Percentiles rank a stretch among this genome's conserved stretches.
These are phyloP conservation scores for Mortierella claussenii DNA, from an alignment of 192 early-diverging fungal genomes.

Conservation along the genomic window DNA sequence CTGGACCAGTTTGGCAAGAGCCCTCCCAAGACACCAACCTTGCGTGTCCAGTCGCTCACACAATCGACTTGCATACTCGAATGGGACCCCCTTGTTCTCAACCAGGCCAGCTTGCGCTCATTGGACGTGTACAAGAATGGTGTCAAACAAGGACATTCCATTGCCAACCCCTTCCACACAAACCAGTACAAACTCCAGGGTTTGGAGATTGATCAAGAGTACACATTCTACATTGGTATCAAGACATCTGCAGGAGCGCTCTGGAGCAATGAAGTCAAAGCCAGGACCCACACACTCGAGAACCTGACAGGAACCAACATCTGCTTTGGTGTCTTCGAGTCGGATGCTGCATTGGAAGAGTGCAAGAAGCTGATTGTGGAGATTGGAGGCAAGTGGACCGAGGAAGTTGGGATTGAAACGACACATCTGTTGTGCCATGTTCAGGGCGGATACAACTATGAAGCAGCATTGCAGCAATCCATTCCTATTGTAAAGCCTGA, in stretches of 20 bases:
- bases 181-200: slow-evolving; percentile 86
- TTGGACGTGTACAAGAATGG: slow-evolving; percentile 94
- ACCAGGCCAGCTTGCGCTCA: slow-evolving; percentile 82
- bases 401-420: slow-evolving; percentile 84
- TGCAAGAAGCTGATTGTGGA: slow-evolving; percentile 80
- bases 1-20: slow-evolving; percentile 80
- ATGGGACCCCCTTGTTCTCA: slow-evolving; percentile 91
- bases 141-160: slow-evolving; percentile 76
- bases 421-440: slow-evolving; percentile 93
- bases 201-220: slow-evolving; percentile 90
- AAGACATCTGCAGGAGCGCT: slow-evolving; percentile 92
- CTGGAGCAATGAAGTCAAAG: slow-evolving; percentile 77
- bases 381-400: slow-evolving; percentile 91
- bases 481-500: slow-evolving; percentile 97
- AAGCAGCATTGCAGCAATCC: slow-evolving; percentile 86
- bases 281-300: slow-evolving; percentile 92
- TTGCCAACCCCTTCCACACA: slow-evolving; percentile 52
- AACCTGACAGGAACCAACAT: slow-evolving; percentile 98
- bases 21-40: slow-evolving; percentile 80
- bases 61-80: slow-evolving; percentile 90
- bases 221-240: slow-evolving; percentile 89
- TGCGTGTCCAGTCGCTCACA: slow-evolving; percentile 81
- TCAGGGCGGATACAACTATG: slow-evolving; percentile 87
- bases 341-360: slow-evolving; percentile 63
- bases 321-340: slow-evolving; percentile 92